Evolutionary conservation across 352 stramenopile species (phyloP), one percentile per base, ranked within the genome.

Genomic region (Elongisporangium senticosum): DNA sequence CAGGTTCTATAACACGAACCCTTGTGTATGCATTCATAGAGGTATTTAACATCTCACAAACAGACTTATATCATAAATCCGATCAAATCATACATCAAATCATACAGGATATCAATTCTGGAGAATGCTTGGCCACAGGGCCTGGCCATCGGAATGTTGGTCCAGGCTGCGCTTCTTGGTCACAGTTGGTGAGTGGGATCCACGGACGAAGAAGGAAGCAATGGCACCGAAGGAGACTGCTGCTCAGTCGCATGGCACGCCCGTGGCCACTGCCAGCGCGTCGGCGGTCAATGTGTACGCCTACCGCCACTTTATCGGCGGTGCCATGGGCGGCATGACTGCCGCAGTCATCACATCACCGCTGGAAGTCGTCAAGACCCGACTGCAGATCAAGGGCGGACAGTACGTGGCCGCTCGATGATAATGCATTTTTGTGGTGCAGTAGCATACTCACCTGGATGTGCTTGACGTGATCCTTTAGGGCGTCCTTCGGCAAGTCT

Each of bases 331-430:
- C 26, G 85, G 85, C 52, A 95, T 95, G 81, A 83, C 75, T 17
- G 83, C 85, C 17, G 85, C 85, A 22, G 70, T 93, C 51, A 77
- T 95, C 67, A 95, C 85, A 55, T 95, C 83, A 28, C 85, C 85
- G 17, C 66, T 95, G 24, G 85, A 95, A 56, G 79, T 95, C 2
- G 83, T 95, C 51, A 92, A 93, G 78, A 95, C 85, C 56, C 80
- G 85, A 8, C 63, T 95, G 64, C 85, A 95, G 66, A 91, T 91
- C 53, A 77, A 77, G 26, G 71, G 69, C 17, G 77, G 78, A 47
- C 75, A 77, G 84, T 94, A 57, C 15, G 68, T 40, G 3, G 11
- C 8, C 15, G n/a, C 21, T 5, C 1, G 4, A 8, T 55, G 23
- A 4, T 19, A 3, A 21, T 14, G 47, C 23, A 19, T 0, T 55